Evolutionary conservation across 2,329 filamentous ascomycete genomes (phyloP), one percentile per base, ranked within the genome.

Genomic region (Cercospora sesami): DNA sequence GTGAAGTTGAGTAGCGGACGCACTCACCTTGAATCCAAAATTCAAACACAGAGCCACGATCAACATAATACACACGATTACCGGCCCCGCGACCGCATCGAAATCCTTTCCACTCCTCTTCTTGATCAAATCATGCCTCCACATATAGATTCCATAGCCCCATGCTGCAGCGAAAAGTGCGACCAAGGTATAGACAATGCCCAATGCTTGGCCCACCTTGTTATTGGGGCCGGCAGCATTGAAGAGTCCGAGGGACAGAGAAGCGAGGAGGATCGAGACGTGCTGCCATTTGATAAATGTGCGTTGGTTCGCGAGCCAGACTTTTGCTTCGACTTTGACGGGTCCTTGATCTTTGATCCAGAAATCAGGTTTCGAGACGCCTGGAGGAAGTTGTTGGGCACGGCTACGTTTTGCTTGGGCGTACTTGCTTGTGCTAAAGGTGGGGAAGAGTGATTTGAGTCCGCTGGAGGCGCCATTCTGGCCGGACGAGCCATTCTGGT

Each of bases 281-380:
- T 98, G 94, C 83, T 98, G 92, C 95, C 95, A 99, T 80, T 97
- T 98, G 80, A 99, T 90, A 78, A 97, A 99, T 0, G 95, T 99
- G 69, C 95, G 90, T 82, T 99, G 94, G 80, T 99, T 99, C 64
- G 95, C 95, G 66, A 99, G 89, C 94, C 95, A 99, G 31, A 99
- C 94, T 81, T 99, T 99, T 69, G 93, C 93, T 82, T 99, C 95
- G 66, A 99, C 93, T 77, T 93, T 91, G 72, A 98, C 86, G 39
- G 93, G 91, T 3, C 95, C 94, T 36, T 91, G 87, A 80, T 99
- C 96, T 83, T 99, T 99, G 84, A 99, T 92, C 89, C 94, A 96
- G 72, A 89, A 86, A 8, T 86, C 88, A 1, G 95, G 95, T 77
- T 96, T 89, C 23, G 87, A 87, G n/a, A 99, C 92, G 33, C 95